A percentile compares a stretch with the other conserved stretches of the same genome.
phyloP scores from a whole-genome alignment of 768 basidiomycete genomes.

The Baorangia bicolor region DNA sequence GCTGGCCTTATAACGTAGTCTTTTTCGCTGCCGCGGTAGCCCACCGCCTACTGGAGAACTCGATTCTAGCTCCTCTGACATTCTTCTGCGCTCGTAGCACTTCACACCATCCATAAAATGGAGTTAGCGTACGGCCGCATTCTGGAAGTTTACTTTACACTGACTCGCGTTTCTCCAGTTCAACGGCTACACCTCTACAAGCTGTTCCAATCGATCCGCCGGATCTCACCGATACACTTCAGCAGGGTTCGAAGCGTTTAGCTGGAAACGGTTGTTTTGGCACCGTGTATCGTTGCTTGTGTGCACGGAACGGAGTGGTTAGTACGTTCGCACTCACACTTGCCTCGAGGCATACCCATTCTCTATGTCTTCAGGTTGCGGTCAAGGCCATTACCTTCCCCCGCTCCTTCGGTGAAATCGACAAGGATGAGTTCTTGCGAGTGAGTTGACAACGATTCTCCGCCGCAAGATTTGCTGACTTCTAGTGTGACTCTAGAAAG shows the following conservation, averaged over 20 bases:
- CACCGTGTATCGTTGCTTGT: background rate
- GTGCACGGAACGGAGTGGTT: background rate
- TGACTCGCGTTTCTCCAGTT: background rate
- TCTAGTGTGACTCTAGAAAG: background rate
- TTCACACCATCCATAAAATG: background rate
- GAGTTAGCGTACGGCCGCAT: background rate
- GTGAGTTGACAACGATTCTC: background rate
- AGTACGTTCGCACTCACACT: background rate
- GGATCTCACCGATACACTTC: constrained; percentile 1
- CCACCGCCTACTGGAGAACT: too few species aligned
- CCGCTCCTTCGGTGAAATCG: background rate
- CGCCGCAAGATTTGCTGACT: background rate
- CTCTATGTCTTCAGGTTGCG: background rate
- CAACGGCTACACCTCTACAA: background rate
- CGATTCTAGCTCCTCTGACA: background rate
- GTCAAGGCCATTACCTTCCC: background rate
- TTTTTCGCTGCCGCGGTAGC: too few species aligned
- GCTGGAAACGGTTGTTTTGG: background rate
- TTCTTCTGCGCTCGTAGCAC: too few species aligned
- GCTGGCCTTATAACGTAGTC: too few species aligned
- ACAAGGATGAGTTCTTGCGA: background rate
- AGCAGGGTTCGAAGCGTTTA: background rate
- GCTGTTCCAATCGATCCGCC: background rate
- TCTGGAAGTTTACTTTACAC: background rate
- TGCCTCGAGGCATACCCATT: background rate